phyloP scores from a whole-genome alignment of 2,329 filamentous ascomycete genomes.

The Penicillium brevicompactum region DNA sequence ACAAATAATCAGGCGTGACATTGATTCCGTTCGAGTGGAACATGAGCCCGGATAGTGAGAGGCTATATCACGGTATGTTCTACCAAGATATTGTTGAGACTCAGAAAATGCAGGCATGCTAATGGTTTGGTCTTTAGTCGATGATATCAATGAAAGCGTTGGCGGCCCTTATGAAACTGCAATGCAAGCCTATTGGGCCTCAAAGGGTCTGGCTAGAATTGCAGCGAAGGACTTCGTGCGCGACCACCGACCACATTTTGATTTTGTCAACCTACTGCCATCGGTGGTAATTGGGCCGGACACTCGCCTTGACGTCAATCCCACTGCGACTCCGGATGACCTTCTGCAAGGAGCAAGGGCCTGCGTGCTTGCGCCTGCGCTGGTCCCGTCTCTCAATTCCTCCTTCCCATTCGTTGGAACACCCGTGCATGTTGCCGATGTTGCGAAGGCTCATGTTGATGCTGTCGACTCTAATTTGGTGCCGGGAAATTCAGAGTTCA shows the following conservation, averaged over 20 bases:
- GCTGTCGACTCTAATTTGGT: neutral
- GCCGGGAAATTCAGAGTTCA: conserved; percentile 1
- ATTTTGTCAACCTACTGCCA: conserved; percentile 1
- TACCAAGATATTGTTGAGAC: too few species aligned
- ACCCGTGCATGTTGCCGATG: conserved; percentile 2
- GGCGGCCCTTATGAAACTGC: conserved; percentile 5
- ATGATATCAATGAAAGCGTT: neutral
- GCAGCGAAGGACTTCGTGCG: conserved; percentile 24
- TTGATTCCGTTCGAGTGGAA: conserved; percentile 24
- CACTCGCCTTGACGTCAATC: neutral
- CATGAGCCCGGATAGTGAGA: conserved; percentile 12
- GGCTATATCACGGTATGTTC: conserved; percentile 11
- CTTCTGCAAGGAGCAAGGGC: neutral
- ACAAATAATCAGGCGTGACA: conserved; percentile 15
- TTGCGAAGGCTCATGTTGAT: conserved; percentile 2
- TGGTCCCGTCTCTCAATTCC: neutral
- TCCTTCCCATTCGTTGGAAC: conserved; percentile 3
- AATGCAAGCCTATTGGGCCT: conserved; percentile 35
- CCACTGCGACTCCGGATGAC: neutral
- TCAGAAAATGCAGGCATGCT: too few species aligned
- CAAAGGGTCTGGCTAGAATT: conserved; percentile 29
- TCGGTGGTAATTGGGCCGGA: conserved; percentile 5
- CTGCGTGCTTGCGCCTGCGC: neutral
- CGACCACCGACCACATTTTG: neutral
- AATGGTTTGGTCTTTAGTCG: neutral